Conservation (phyloP, 352 stramenopile genomes). For the Phytophthora uliginosa region DNA sequence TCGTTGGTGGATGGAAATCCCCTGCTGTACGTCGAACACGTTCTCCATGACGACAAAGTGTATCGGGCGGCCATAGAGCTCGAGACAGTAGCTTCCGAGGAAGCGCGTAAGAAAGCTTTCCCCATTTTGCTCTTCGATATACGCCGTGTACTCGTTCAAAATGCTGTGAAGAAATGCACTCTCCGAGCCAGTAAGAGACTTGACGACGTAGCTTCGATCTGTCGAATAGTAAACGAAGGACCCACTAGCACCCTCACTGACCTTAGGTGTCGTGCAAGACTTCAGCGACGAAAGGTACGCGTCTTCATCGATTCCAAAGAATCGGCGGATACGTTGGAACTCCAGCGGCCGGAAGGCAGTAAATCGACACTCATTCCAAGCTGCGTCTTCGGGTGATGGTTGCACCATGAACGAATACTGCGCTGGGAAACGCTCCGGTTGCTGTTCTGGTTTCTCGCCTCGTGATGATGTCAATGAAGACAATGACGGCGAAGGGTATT, state of each 20-base stretch:
- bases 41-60: conserved; percentile 94
- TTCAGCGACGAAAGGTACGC: conserved; percentile 65
- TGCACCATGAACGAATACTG: conserved; percentile 60
- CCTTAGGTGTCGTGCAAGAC: conserved; percentile 77
- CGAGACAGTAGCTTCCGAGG: conserved; percentile 84
- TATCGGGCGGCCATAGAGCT: conserved; percentile 75
- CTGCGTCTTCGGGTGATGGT: conserved; percentile 42
- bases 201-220: conserved; percentile 86
- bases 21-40: conserved; percentile 86
- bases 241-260: conserved; percentile 82
- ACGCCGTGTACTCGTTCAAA: conserved; percentile 67
- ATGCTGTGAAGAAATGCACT: conserved; percentile 75
- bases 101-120: conserved; percentile 86
- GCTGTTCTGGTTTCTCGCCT: conserved; percentile 6
- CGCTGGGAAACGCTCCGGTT: conserved; percentile 19
- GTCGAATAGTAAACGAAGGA: conserved; percentile 89
- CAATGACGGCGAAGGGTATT: conserved; percentile 14
- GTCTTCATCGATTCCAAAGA: conserved; percentile 68
- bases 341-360: conserved; percentile 62
- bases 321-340: conserved; percentile 63
- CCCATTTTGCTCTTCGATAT: conserved; percentile 61
- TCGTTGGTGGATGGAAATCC: conserved; percentile 79
- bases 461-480: conserved; percentile 9
- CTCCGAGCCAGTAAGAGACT: conserved; percentile 74
- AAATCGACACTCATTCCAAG: conserved; percentile 69